phyloP scores from a whole-genome alignment of 306 rosid species.

The Trifolium subterraneum region DNA sequence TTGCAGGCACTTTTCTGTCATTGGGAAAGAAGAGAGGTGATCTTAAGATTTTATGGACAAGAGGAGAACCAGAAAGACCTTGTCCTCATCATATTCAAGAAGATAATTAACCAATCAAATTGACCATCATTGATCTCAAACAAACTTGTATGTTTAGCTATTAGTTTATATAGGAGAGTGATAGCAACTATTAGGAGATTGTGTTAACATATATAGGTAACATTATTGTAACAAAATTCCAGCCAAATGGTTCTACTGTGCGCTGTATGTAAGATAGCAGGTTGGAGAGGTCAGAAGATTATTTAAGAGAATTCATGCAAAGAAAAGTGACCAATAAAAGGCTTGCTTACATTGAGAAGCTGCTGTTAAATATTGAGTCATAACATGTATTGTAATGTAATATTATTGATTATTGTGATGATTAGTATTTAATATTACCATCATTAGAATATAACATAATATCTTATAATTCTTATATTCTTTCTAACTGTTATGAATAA shows the following conservation, averaged over 20 bases:
- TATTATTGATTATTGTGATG: too few relatives aligned
- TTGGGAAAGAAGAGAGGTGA: slow-evolving; percentile 96
- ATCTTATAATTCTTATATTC: too few relatives aligned
- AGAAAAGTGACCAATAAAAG: too few relatives aligned
- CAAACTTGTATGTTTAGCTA: slow-evolving; percentile 43
- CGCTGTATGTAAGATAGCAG: not conserved
- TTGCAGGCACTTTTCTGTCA: slow-evolving; percentile 84
- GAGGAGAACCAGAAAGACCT: slow-evolving; percentile 87
- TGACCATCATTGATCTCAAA: slow-evolving; percentile 44
- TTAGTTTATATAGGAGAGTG: slow-evolving; percentile 44
- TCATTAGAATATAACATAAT: too few relatives aligned
- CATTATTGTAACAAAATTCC: slow-evolving; percentile 41
- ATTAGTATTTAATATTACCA: too few relatives aligned
- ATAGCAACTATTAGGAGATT: slow-evolving; percentile 47
- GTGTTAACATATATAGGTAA: slow-evolving; percentile 51
- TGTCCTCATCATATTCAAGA: slow-evolving; percentile 87
- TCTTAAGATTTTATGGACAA: slow-evolving; percentile 82
- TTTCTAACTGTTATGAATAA: too few relatives aligned
- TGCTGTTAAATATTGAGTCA: too few relatives aligned
- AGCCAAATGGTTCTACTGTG: slow-evolving; percentile 22
- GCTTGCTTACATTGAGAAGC: too few relatives aligned
- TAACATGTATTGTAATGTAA: too few relatives aligned
- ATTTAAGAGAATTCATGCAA: slow-evolving; percentile 7
- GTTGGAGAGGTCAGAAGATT: not conserved
- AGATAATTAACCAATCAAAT: slow-evolving; percentile 54